Evolutionary conservation across 192 early-diverging fungal genomes (phyloP), one percentile per base, ranked within the genome.

Genomic region (Coemansia sp.): DNA sequence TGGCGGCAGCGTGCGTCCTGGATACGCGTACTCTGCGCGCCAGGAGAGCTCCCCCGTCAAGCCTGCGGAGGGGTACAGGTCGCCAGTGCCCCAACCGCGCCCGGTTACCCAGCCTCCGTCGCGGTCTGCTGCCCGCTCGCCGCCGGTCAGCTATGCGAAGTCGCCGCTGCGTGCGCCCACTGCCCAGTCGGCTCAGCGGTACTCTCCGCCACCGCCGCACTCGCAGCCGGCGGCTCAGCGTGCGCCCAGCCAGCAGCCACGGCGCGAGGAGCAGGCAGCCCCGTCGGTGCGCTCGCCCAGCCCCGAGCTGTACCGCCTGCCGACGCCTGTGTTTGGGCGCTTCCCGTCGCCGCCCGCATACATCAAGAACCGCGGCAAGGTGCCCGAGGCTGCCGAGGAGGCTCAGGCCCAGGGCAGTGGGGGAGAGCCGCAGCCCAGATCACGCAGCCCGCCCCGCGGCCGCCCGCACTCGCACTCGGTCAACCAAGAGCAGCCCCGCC

Each of bases 301-400:
- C 31, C 81, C 81, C 4, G 40, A 63, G 62, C 64, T 75, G 10
- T 73, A 74, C 21, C 70, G 71, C 3, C 27, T 73, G 65, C 81
- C 81, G 0, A 76, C 81, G 17, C 81, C 81, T 0, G 63, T 84
- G 40, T 84, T 84, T 76, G 81, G 81, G 4, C 70, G 81, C 0
- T 84, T 84, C 70, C 81, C 81, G 1, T 79, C 77, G 17, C 81
- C 81, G 2, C 81, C 81, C 5, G 62, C 73, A 17, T 69, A 84
- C 51, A 84, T 84, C 62, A 84, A 79, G 68, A 75, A 84, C 57
- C 77, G 81, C 46, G 81, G 69, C 61, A 77, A 59, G 27, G 59
- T 59, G 13, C 33, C 56, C 3, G 56, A 59, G 27, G 35, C 69
- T n/a, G 39, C 50, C n/a, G 60, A 46, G 4, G 44, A 65, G 19